phyloP scores from a whole-genome alignment of 495 filamentous ascomycete species.

The Penicillium robsamsonii region DNA sequence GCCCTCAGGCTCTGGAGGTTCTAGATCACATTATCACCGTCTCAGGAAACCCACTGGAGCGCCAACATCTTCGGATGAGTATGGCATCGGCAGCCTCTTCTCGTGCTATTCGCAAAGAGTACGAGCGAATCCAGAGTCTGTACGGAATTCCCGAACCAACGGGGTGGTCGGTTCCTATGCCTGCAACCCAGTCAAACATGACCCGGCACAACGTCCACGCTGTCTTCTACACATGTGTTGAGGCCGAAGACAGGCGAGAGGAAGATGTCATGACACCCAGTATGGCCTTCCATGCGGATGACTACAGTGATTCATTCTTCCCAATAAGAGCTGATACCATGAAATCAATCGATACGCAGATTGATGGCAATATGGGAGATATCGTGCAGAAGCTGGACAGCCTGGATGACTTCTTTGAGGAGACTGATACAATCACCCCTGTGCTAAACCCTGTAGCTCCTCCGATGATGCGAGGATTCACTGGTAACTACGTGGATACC shows the following conservation, averaged over 20 bases:
- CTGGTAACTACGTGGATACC: slow-evolving; percentile 65
- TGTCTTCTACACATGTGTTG: slow-evolving; percentile 84
- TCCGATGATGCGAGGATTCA: slow-evolving; percentile 61
- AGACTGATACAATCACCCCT: slow-evolving; percentile 51
- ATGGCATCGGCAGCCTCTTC: slow-evolving; percentile 79
- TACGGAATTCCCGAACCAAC: slow-evolving; percentile 96
- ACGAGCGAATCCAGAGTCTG: slow-evolving; percentile 87
- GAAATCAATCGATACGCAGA: slow-evolving; percentile 83
- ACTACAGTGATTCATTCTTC: slow-evolving; percentile 79
- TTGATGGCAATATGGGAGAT: slow-evolving; percentile 75
- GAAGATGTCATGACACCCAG: slow-evolving; percentile 72
- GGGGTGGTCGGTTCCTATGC: slow-evolving; percentile 94
- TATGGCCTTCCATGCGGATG: slow-evolving; percentile 88
- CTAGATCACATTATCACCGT: slow-evolving; percentile 94
- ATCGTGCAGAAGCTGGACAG: slow-evolving; percentile 88
- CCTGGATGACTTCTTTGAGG: slow-evolving; percentile 93
- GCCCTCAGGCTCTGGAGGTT: slow-evolving; percentile 84
- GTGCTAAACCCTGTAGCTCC: slow-evolving; percentile 41
- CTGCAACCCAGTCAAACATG: slow-evolving; percentile 77
- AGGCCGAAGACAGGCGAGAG: slow-evolving; percentile 56
- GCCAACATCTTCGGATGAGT: slow-evolving; percentile 93
- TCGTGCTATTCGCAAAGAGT: slow-evolving; percentile 83
- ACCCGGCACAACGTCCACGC: slow-evolving; percentile 93
- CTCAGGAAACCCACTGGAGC: slow-evolving; percentile 87
- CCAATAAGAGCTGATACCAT: slow-evolving; percentile 81